Conservation (phyloP, 2,329 filamentous ascomycete species). For the Colletotrichum liaoningense region DNA sequence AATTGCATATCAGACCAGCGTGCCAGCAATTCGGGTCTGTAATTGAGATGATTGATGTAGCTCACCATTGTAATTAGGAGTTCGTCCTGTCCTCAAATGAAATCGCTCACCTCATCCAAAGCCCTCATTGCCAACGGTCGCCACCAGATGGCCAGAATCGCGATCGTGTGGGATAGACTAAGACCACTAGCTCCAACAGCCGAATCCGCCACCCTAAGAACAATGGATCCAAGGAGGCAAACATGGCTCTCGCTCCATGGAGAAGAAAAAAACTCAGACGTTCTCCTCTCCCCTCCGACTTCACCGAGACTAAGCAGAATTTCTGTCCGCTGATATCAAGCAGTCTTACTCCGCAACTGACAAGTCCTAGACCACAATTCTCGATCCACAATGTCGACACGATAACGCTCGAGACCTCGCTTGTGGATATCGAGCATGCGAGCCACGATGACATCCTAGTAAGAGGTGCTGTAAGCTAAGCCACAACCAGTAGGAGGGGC, state of each 20-base stretch:
- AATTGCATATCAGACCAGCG: neutral
- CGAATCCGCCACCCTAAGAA: neutral
- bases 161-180: neutral
- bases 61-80: neutral
- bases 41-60: neutral
- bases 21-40: neutral
- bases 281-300: neutral
- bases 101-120: neutral
- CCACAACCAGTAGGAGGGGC: slow-evolving; percentile 11
- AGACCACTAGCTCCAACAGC: neutral
- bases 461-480: neutral
- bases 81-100: neutral
- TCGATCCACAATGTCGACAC: slow-evolving; percentile 14
- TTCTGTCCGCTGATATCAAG: neutral
- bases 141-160: neutral
- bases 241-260: neutral
- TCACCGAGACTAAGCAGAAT: slow-evolving; percentile 2
- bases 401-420: neutral
- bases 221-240: neutral
- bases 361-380: neutral
- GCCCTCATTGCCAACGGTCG: neutral
- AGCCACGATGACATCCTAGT: slow-evolving; percentile 4
- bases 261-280: neutral
- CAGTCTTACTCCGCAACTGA: neutral
- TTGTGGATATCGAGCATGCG: slow-evolving; percentile 4